phyloP scores from a whole-genome alignment of 164 flowering plant species.

The Magnolia changhungtana region DNA sequence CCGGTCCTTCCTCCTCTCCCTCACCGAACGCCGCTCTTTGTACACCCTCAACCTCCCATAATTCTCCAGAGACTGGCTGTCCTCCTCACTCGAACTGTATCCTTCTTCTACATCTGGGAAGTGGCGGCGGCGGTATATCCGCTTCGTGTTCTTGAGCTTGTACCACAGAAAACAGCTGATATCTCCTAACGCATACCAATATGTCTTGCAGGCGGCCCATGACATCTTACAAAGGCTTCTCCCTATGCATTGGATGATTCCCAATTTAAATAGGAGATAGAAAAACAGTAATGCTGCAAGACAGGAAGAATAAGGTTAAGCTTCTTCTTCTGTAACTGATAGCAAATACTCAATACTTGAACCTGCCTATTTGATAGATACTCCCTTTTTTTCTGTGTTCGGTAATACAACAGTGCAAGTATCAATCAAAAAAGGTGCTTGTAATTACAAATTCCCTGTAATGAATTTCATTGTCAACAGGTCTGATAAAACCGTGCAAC shows the following conservation, averaged over 20 bases:
- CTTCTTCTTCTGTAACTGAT: neutral
- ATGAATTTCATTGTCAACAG: no score
- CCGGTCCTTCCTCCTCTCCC: slow-evolving; percentile 29
- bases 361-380: no score
- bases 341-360: no score
- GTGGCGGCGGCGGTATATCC: slow-evolving; percentile 48
- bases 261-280: slow-evolving; percentile 56
- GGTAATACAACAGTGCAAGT: no score
- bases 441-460: no score
- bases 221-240: slow-evolving; percentile 66
- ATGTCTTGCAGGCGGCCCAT: slow-evolving; percentile 57
- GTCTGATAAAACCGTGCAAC: no score
- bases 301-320: neutral
- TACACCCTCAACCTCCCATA: slow-evolving; percentile 7
- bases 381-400: no score
- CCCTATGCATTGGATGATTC: slow-evolving; percentile 60
- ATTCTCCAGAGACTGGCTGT: slow-evolving; percentile 4
- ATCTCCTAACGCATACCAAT: slow-evolving; percentile 43
- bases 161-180: slow-evolving; percentile 51
- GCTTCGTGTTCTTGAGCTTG: slow-evolving; percentile 51
- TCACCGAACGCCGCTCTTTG: slow-evolving; percentile 29
- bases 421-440: no score
- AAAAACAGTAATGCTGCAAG: slow-evolving; percentile 49
- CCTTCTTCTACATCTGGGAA: slow-evolving; percentile 46
- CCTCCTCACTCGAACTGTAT: slow-evolving; percentile 31